Evolutionary conservation across 1,284 basidiomycete genomes (phyloP).

Genomic region (Ceraceosorus bombacis): DNA sequence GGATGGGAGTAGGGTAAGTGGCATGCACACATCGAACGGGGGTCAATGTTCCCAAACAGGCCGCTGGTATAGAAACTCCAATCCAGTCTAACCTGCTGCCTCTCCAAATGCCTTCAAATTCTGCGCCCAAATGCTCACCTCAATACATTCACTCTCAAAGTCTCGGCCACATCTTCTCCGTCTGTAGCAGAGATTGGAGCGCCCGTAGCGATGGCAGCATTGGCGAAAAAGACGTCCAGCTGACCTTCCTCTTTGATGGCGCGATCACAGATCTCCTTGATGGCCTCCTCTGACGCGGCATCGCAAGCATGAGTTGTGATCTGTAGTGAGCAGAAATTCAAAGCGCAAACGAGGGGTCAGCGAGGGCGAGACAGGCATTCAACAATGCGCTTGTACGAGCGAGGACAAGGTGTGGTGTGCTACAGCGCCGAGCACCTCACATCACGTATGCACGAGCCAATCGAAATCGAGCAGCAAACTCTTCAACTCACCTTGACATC

Average conservation of each 20-base stretch:
- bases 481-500: slow-evolving; percentile 59
- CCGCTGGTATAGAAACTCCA: too few relatives aligned
- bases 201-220: slow-evolving; percentile 54
- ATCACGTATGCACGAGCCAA: too few relatives aligned
- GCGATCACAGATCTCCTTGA: slow-evolving; percentile 63
- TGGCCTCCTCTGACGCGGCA: slow-evolving; percentile 69
- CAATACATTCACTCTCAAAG: slow-evolving; percentile 70
- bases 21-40: neutral
- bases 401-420: too few relatives aligned
- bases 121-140: slow-evolving; percentile 56
- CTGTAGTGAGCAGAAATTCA: neutral
- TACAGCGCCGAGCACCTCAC: too few relatives aligned
- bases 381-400: too few relatives aligned
- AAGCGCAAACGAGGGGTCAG: too few relatives aligned
- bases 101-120: neutral
- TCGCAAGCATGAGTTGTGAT: slow-evolving; percentile 58
- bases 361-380: too few relatives aligned
- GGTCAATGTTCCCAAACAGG: neutral
- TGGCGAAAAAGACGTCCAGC: slow-evolving; percentile 88
- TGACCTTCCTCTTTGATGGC: slow-evolving; percentile 71
- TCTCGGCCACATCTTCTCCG: slow-evolving; percentile 64
- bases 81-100: neutral
- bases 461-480: neutral
- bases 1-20: neutral
- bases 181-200: slow-evolving; percentile 58